Evolutionary conservation across 169 alveolate genomes (phyloP), one percentile per base, ranked within the genome.

Genomic region (Fabrea salina): DNA sequence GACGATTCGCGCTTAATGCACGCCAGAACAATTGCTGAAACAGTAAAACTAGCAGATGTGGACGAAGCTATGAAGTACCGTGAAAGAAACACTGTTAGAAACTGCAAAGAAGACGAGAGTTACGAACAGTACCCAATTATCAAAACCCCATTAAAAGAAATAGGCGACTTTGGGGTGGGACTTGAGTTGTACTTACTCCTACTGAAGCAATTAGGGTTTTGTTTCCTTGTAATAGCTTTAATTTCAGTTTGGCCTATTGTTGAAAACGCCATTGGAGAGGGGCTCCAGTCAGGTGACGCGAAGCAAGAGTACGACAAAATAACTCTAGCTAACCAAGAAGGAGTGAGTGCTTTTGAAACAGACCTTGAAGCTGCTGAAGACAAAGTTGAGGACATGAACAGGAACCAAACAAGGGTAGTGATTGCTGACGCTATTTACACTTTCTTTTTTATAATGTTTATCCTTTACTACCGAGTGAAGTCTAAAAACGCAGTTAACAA

Each of bases 111-210:
- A 19, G 79, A 50, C 49, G 59, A 50, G 68, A 33, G 37, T 1
- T 70, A 43, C 49, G 47, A 13, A 35, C 27, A 53, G 22, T 54
- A 53, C 22, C 40, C 81, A 51, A 54, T 74, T 16, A 4, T 50
- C 2, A 13, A n/a, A 19, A 74, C 68, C 1, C 11, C 74, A 2
- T 22, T 50, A 1, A n/a, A 19, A n/a, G 47, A 32, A 40, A n/a
- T 37, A 33, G 89, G 86, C 19, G 57, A 67, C 67, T 79, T 68
- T 71, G 89, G 89, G 25, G 58, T 66, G 4, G 89, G 89, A 0
- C 7, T 79, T 3, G 54, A 70, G 47, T 72, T 83, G 19, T 83
- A 83, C 70, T 83, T 83, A 43, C 22, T n/a, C 35, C 71, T 64
- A 22, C 43, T 79, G n/a, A 66, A 78, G 68, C 53, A 41, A 5